Base-by-base conservation (phyloP, 1,284 basidiomycete species). In the Volvariella surrecta region DNA sequence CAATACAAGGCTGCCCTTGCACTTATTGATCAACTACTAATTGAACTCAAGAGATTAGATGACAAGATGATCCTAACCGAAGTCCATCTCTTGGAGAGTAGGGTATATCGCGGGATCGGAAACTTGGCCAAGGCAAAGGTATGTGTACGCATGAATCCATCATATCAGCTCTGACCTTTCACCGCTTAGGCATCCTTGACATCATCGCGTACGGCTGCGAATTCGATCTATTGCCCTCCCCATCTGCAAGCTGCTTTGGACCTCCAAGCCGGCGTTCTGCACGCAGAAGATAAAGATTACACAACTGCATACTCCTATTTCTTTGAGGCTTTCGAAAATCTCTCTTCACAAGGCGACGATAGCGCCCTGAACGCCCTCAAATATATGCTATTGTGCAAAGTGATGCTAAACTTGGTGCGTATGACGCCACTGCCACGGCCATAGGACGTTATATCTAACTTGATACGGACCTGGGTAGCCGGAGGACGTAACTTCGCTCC, bases 21-120 rank as follows among this genome's bases (percentile, higher is more conserved):
- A 0, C 76, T 93, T 46, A 94, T 97, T 50, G 91, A 93, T 49
- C 70, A 73, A 0, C 74, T 99, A 13, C 74, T 98, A 20, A 85
- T 83, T 6, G 95, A 98, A 61, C 76, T 99, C 37, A 92, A 91
- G 65, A 80, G 85, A 37, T 70, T 99, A 17, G 95, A 99, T 60
- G 95, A 98, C 71, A 99, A 98, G 73, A 89, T 96, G 78, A 89
- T 98, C 52, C 73, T 99, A 17, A 97, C 94, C 1, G 95, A 99
- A 60, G 94, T 98, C 0, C 93, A 96, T 57, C 73, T 98, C 6
- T 75, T 98, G 21, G 95, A 99, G 64, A 90, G 87, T 46, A 71
- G 90, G 40, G 91, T 95, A 2, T 91, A 94, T 55, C 80, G 93
- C 48, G 90, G 89, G 0, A 82, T 93, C 45, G 83, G 85, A n/a